Evolutionary conservation across 225 moss, liverwort and hornwort genomes (phyloP).

Genomic region (Antitrichia curtipendula): DNA sequence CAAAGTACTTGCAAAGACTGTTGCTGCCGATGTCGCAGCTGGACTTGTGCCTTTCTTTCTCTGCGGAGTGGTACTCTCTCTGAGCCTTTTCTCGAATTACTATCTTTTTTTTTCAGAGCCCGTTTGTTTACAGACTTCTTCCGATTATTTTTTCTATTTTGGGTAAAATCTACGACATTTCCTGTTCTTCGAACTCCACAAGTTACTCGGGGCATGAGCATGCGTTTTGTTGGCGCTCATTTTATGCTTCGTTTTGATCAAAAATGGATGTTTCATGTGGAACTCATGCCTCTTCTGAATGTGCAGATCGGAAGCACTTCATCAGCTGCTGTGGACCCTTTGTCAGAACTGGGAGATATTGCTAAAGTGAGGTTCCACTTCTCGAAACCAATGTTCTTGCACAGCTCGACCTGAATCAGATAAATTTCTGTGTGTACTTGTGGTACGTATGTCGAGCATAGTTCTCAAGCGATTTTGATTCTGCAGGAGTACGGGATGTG

Average conservation of each 20-base stretch:
- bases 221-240: background rate
- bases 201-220: background rate
- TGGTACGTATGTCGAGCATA: background rate
- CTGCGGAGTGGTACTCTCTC: slow-evolving; percentile 46
- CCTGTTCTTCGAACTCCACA: background rate
- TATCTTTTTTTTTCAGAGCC: background rate
- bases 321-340: slow-evolving; percentile 70
- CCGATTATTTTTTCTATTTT: background rate
- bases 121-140: background rate
- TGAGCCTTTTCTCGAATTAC: background rate
- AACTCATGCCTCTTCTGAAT: background rate
- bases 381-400: background rate
- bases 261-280: background rate
- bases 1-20: slow-evolving; percentile 16
- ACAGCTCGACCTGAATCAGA: background rate
- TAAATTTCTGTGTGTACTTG: background rate
- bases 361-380: slow-evolving; percentile 17
- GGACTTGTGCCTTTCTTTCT: slow-evolving; percentile 70
- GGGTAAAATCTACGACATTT: background rate
- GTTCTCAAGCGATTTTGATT: background rate
- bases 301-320: slow-evolving; percentile 82
- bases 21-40: slow-evolving; percentile 49
- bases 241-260: background rate
- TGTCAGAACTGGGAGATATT: slow-evolving; percentile 52
- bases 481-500: slow-evolving; percentile 57